Base-by-base conservation (phyloP, 306 rosid genomes). In the Sicyos baderoa region DNA sequence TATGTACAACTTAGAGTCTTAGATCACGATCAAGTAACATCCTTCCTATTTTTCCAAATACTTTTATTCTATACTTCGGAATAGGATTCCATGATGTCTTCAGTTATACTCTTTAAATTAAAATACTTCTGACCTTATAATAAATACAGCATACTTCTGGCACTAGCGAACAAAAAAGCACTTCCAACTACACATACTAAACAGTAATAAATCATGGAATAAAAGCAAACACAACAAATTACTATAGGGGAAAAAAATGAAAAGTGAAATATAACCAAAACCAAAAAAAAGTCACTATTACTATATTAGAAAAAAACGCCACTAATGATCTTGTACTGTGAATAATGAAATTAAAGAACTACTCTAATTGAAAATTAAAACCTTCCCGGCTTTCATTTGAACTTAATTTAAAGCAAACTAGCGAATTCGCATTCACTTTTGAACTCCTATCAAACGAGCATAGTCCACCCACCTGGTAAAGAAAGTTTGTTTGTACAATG, bases 391-490 rank as follows among this genome's bases (percentile, higher is more conserved):
- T 37, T 65, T 65, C 54, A 65, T 65, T 65, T 18, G 52, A 65
- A 21, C 70, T 23, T 56, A 22, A 23, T 23, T 6, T 18, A 64
- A 65, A 65, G 19, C 70, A 65, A 65, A 65, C 40, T 21, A 21
- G 11, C 11, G 37, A 45, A 64, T 66, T 47, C 13, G 22, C 54
- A 22, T 22, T 65, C 37, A 66, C 55, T 66, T 44, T 15, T 89
- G 97, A 71, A 92, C 81, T 70, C 93, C 97, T 69, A 80, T 78
- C 95, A 91, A 86, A 56, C 95, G 83, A 22, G 90, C 95, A 78
- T 86, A 92, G 79, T 89, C 96, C 51, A 92, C 92, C 97, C 97
- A 89, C 91, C 96, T 92, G 77, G 9, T 50, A 56, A 27, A 78
- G 21, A 67, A 29, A 71, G 14, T 53, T 63, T 12, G 14, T 53